Evolutionary conservation across 148 eudicot species (phyloP).

Genomic region (Rheum nobile): DNA sequence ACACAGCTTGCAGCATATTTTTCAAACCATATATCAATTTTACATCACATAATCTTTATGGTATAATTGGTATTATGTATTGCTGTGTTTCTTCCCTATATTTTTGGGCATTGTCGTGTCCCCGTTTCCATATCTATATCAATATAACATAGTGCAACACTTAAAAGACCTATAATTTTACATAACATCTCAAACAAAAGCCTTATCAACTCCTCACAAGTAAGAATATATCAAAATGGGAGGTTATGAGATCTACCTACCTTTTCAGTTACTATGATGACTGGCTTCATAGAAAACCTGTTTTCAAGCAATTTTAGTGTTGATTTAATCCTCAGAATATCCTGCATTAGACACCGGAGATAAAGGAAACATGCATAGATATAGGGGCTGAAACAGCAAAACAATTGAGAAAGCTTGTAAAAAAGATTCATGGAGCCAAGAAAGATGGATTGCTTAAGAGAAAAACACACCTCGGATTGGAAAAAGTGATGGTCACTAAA

Average conservation of each 20-base stretch:
- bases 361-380: not conserved
- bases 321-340: slow-evolving; percentile 31
- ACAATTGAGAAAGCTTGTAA: not conserved
- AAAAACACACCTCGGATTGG: slow-evolving; percentile 37
- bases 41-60: not conserved
- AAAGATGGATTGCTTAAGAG: not conserved
- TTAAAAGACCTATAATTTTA: not conserved
- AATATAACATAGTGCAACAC: not conserved
- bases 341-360: slow-evolving; percentile 27
- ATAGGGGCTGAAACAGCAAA: not conserved
- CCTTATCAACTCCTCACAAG: not conserved
- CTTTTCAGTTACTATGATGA: slow-evolving; percentile 79
- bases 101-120: not conserved
- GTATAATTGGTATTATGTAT: not conserved
- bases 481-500: slow-evolving; percentile 77
- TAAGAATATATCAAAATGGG: not conserved
- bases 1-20: not conserved
- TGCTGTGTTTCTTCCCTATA: not conserved
- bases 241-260: slow-evolving; percentile 16
- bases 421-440: not conserved
- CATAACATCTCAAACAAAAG: not conserved
- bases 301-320: slow-evolving; percentile 41
- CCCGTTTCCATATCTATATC: not conserved
- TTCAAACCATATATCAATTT: not conserved
- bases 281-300: slow-evolving; percentile 38